Evolutionary conservation across 345 rosid species (phyloP), one percentile per base, ranked within the genome.

Genomic region (rapeseed (Brassica napus)): DNA sequence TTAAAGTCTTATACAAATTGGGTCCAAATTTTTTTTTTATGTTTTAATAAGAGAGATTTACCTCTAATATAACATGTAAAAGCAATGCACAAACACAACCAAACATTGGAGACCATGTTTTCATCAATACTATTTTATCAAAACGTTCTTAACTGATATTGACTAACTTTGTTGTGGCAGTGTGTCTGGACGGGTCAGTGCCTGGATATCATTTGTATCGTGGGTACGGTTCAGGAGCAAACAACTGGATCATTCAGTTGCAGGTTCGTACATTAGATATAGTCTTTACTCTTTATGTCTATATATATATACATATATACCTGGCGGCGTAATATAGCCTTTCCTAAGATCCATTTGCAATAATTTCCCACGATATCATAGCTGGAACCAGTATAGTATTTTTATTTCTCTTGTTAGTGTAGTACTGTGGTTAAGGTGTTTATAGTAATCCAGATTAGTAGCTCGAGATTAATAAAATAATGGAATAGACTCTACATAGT

Each of bases 171-270:
- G 55, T 42, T 44, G 30, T 12, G 81, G 78, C 90, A 94, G 97
- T 92, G 74, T 94, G 98, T 77, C 83, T 94, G 85, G 98, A 94
- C 79, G 98, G 98, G 49, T 90, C 95, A 71, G 90, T 94, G 3
- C 95, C 98, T 3, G 98, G 97, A 79, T 94, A 92, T 88, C 94
- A 92, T 72, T 75, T 89, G 8, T 76, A 86, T 12, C 58, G 58
- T 52, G 58, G 58, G 58, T 52, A 52, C 5, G 58, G 58, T 52
- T 52, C 58, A 52, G 58, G 58, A 52, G 58, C 58, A 52, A 52
- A 52, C 21, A 52, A 52, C 23, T 52, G 58, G 58, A 52, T 52
- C 58, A 52, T 52, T n/a, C 58, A 15, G 23, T 52, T 52, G 58
- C 23, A 52, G 58, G 58, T 52, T 52, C 23, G 23, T 52, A 15